Conservation (phyloP, 768 basidiomycete species). For the Lactarius deliciosus region DNA sequence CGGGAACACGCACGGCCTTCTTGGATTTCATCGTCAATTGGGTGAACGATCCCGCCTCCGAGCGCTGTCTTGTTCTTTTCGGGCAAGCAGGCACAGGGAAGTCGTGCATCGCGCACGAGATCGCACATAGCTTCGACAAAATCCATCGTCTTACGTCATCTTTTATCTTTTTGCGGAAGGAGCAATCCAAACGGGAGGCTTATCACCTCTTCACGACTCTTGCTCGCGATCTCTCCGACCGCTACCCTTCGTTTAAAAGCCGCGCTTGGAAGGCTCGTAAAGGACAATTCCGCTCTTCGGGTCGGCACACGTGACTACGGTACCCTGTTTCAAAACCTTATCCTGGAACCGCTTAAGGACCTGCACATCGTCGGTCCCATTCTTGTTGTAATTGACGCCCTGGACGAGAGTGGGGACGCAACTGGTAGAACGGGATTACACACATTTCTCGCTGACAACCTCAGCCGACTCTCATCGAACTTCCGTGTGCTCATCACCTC, state of each 20-base stretch:
- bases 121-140: neutral
- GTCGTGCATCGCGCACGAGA: no score
- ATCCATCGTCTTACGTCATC: neutral
- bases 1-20: neutral
- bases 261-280: neutral
- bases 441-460: neutral
- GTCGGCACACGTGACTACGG: neutral
- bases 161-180: neutral
- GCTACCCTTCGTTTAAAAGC: neutral
- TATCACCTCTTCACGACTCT: constrained; percentile 9
- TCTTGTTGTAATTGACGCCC: constrained; percentile 1
- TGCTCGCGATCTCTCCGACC: neutral
- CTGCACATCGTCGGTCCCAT: neutral
- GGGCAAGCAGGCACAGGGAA: neutral
- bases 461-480: neutral
- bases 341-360: constrained; percentile 1
- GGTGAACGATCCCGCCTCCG: neutral
- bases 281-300: neutral
- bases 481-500: constrained; percentile 7
- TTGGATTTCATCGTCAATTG: neutral
- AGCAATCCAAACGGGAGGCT: neutral
- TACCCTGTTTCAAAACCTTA: neutral
- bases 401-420: constrained; percentile 3
- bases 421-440: neutral
- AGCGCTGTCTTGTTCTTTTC: neutral